These are phyloP conservation scores for Bipolaris gigantea DNA, from an alignment of 2,329 filamentous ascomycete species.

Conservation along the genomic window DNA sequence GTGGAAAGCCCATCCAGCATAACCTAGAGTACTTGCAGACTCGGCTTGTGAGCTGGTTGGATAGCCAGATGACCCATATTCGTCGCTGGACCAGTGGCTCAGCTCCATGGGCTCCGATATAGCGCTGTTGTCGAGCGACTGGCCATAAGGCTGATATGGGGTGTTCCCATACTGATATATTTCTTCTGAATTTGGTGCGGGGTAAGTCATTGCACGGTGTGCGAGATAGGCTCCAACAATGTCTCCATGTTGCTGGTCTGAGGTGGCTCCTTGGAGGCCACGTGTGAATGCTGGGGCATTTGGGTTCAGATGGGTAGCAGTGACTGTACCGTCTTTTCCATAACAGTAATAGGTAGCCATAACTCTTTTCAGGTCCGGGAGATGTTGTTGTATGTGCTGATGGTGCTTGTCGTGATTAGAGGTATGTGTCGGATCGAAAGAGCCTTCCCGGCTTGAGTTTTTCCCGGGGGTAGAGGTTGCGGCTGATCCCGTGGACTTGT, in stretches of 20 bases:
- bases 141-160: neutral
- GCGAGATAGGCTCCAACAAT: slow-evolving; percentile 17
- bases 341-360: slow-evolving; percentile 16
- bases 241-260: slow-evolving; percentile 7
- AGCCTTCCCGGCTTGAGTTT: neutral
- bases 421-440: neutral
- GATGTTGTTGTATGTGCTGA: neutral
- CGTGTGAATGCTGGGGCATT: neutral
- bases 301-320: neutral
- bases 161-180: neutral
- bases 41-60: neutral
- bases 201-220: neutral
- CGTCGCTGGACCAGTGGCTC: neutral
- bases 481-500: neutral
- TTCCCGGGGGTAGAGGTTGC: neutral
- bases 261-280: neutral
- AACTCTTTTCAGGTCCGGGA: neutral
- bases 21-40: neutral
- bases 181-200: neutral
- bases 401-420: neutral
- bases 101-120: neutral
- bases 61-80: slow-evolving; percentile 2
- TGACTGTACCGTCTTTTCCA: slow-evolving; percentile 1
- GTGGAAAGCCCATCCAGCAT: neutral
- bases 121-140: neutral